Evolutionary conservation across 139 green algal species (phyloP).

Genomic region (Axilococcus clingmanii): DNA sequence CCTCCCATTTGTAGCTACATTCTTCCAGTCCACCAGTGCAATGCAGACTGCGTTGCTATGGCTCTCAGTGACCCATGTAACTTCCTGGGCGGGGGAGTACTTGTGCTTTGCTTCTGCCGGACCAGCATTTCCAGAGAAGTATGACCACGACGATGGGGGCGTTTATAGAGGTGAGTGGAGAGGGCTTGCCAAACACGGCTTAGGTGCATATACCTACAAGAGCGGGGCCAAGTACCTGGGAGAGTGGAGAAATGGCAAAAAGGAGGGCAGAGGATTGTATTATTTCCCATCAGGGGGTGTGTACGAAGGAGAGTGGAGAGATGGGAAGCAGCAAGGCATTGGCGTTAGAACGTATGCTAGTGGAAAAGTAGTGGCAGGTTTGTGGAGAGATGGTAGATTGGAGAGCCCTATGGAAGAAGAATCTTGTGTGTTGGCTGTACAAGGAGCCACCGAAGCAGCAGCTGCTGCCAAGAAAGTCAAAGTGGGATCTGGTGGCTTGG

Average conservation of each 20-base stretch:
- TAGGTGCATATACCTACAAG: slow-evolving; percentile 64
- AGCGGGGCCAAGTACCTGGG: slow-evolving; percentile 64
- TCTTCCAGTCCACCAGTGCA: slow-evolving; percentile 12
- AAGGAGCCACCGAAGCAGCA: slow-evolving; percentile 51
- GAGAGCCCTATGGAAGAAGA: slow-evolving; percentile 44
- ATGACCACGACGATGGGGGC: slow-evolving; percentile 63
- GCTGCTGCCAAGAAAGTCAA: slow-evolving; percentile 31
- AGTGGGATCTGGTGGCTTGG: slow-evolving; percentile 9
- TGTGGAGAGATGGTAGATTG: slow-evolving; percentile 51
- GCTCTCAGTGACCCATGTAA: slow-evolving; percentile 13
- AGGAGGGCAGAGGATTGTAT: slow-evolving; percentile 70
- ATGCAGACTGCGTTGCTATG: slow-evolving; percentile 24
- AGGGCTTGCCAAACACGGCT: slow-evolving; percentile 60
- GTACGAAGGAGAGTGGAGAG: slow-evolving; percentile 75
- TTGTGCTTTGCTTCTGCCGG: slow-evolving; percentile 40
- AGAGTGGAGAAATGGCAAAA: slow-evolving; percentile 65
- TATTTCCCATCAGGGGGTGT: slow-evolving; percentile 64
- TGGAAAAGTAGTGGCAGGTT: slow-evolving; percentile 50
- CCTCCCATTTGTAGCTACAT: slow-evolving; percentile 13
- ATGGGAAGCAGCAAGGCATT: slow-evolving; percentile 48
- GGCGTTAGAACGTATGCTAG: slow-evolving; percentile 59
- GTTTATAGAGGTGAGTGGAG: slow-evolving; percentile 68
- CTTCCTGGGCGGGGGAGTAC: slow-evolving; percentile 23
- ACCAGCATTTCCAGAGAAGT: slow-evolving; percentile 45
- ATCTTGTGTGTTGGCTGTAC: slow-evolving; percentile 57